Evolutionary conservation across 495 filamentous ascomycete genomes (phyloP).

Genomic region (Podospora tetraspora): DNA sequence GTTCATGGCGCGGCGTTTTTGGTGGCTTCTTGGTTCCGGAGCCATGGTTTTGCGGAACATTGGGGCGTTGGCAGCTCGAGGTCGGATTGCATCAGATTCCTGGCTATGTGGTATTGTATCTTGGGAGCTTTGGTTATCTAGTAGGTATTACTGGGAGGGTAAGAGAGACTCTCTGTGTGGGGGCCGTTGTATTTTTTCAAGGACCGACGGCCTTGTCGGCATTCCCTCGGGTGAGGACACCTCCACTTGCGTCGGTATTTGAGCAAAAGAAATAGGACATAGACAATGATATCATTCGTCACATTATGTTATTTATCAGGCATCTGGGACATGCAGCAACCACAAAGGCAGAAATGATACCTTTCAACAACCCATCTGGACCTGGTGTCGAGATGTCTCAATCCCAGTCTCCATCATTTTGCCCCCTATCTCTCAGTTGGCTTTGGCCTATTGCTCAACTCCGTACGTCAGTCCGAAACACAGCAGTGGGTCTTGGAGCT

Average conservation of each 20-base stretch:
- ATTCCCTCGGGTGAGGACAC: not conserved
- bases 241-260: not conserved
- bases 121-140: not conserved
- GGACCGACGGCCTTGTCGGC: not conserved
- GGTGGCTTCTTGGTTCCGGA: not conserved
- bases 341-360: no score
- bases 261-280: not conserved
- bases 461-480: not conserved
- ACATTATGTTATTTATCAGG: not conserved
- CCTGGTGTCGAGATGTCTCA: not conserved
- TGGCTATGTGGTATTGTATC: not conserved
- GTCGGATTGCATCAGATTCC: not conserved
- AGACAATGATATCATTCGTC: not conserved
- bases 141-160: not conserved
- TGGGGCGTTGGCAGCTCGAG: not conserved
- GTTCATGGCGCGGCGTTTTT: slow-evolving; percentile 12
- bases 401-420: not conserved
- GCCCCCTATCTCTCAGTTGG: not conserved
- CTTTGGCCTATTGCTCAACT: no score
- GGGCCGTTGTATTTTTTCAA: not conserved
- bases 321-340: not conserved
- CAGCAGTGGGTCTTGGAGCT: not conserved
- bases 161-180: not conserved
- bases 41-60: not conserved
- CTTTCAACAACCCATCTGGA: no score